Base-by-base conservation (phyloP, 805 yeast genomes). In the Myxozyma melibiosi region DNA sequence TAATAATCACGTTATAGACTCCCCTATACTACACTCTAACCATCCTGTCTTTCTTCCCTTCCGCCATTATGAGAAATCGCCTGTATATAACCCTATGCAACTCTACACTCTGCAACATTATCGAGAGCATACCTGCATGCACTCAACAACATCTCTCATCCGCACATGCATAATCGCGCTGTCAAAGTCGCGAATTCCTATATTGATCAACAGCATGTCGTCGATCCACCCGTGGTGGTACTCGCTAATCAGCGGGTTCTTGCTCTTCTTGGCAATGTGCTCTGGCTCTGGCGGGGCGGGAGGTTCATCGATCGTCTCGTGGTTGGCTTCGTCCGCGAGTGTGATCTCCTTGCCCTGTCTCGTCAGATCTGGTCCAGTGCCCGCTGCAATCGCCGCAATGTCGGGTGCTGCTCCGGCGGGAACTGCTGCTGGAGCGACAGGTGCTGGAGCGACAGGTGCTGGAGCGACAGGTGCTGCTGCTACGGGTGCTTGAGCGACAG, bases 171-270 rank as follows among this genome's bases (percentile, higher is more conserved):
- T 14, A 35, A 50, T 11, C 4, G 51, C 59, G 22, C 46, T 30
- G 13, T 49, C 56, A 4, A 6, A 25, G 40, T 55, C 59, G 2
- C 27, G 13, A n/a, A 51, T 31, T 20, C 56, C 49, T 4, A 55
- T 41, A 9, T 34, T 49, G 28, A 55, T 44, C 25, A 55, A 13
- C 2, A 55, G 24, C 45, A 37, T 28, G 25, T 55, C 56, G 18
- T 39, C 48, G 13, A 55, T 37, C 58, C 59, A 55, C 18, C 53
- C 59, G 20, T 51, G 59, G 35, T 43, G 41, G 11, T 25, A 38
- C n/a, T 38, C 55, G 18, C 33, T 14, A 11, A 46, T 48, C 8
- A 50, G 31, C 9, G 55, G 51, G 30, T 51, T 50, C 11, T 22
- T 37, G 35, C 45, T 39, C 31, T 34, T 33, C 33, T 45, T 35